Base-by-base conservation (phyloP, 129 eudicot genomes). In the Saussurea involucrata region DNA sequence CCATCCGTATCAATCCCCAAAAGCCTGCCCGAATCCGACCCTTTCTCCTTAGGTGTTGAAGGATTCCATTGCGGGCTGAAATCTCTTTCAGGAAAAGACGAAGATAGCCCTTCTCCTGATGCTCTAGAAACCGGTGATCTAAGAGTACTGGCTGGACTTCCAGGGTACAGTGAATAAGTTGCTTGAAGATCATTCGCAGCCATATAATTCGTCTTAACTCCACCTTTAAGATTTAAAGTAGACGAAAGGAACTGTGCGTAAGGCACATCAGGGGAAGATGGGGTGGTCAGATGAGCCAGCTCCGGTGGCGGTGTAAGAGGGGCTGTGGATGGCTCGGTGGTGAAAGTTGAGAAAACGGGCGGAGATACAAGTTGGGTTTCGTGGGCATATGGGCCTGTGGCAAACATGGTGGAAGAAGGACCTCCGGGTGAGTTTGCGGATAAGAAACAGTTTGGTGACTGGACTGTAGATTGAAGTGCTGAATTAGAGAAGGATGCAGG, bases 221-320 rank as follows among this genome's bases (percentile, higher is more conserved):
- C 72, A 6, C 68, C 55, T 86, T 89, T 94, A 60, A 86, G 71
- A 21, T 90, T 84, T 37, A 78, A 37, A 68, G 87, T 70, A 55
- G 96, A 92, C 31, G 96, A 81, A 28, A 89, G 97, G 81, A 95
- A 89, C 75, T 85, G 96, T 20, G 99, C 99, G 40, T 84, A 95
- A 24, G 99, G 99, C 34, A 95, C 99, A 46, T 95, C 99, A 0
- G 99, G 99, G 46, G 97, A 92, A 66, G 99, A 95, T 5, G 99
- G 99, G 33, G 97, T 95, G 60, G 99, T 95, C 22, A 92, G 36
- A 69, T 91, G 96, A 22, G 99, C 99, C 72, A 89, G 72, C 73
- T 95, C 99, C 0, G 99, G 99, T 37, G 99, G 99, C 22, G 99
- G 99, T 2, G 99, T 95, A 33, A 92, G 78, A 78, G 99, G 99